Percentiles rank a stretch among this genome's conserved stretches.
phyloP scores from a whole-genome alignment of 2,329 filamentous ascomycete genomes.

The Arthrobotrys pseudoclavata region DNA sequence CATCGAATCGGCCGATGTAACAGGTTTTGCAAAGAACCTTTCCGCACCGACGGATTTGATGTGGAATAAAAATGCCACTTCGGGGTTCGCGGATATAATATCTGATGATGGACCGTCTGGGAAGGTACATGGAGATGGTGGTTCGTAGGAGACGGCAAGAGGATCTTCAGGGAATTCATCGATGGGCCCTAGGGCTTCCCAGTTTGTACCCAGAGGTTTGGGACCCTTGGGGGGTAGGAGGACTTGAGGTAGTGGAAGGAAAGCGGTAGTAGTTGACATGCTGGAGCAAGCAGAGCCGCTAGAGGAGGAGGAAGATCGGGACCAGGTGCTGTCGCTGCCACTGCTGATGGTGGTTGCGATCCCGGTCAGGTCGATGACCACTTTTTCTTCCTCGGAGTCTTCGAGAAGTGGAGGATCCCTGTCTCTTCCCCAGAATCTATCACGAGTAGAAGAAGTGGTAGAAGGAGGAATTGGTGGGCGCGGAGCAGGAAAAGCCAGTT shows the following conservation, averaged over 20 bases:
- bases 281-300: neutral
- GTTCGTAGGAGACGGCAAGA: neutral
- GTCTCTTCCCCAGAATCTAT: too few species aligned
- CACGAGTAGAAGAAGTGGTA: neutral
- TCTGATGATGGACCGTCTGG: neutral
- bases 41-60: conserved; percentile 18
- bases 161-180: conserved; percentile 11
- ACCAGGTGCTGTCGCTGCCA: conserved; percentile 8
- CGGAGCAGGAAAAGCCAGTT: neutral
- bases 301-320: neutral
- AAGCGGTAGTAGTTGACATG: neutral
- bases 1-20: neutral
- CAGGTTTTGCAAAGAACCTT: neutral
- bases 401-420: too few species aligned
- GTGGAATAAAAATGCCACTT: conserved; percentile 34
- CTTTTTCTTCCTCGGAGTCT: neutral
- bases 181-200: conserved; percentile 17
- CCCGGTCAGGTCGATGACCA: conserved; percentile 21
- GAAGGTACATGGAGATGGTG: neutral
- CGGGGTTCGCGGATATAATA: conserved; percentile 10
- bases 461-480: neutral
- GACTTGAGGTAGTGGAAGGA: neutral
- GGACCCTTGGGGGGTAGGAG: conserved; percentile 6
- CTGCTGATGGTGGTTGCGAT: neutral
- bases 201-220: neutral